phyloP scores from a whole-genome alignment of 192 early-diverging fungal genomes.

The Rhizophagus sp. region DNA sequence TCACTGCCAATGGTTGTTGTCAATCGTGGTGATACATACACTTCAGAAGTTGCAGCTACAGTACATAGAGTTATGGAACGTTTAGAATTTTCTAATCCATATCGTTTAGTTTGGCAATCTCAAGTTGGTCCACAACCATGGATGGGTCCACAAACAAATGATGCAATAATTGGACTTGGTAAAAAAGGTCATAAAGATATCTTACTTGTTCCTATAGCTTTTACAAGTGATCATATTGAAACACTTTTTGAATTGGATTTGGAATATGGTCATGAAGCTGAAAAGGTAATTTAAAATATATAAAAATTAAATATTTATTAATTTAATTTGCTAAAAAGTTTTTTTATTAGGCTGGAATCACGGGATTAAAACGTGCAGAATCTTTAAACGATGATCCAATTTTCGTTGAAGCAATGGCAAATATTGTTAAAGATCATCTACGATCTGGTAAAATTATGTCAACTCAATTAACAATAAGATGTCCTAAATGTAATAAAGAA shows the following conservation, averaged over 20 bases:
- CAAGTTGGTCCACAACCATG: conserved; percentile 92
- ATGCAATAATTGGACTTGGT: conserved; percentile 76
- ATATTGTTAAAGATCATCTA: conserved; percentile 83
- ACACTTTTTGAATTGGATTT: conserved; percentile 96
- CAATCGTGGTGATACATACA: conserved; percentile 89
- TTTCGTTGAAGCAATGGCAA: conserved; percentile 89
- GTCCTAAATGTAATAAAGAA: conserved; percentile 73
- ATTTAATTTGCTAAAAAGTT: not conserved
- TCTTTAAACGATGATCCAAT: conserved; percentile 90
- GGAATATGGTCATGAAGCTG: conserved; percentile 86
- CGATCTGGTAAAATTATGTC: conserved; percentile 41
- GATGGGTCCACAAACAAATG: conserved; percentile 88
- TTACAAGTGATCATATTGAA: conserved; percentile 96
- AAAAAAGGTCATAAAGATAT: conserved; percentile 77
- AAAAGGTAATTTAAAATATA: conserved; percentile 54
- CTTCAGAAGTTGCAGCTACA: conserved; percentile 82
- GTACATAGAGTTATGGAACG: conserved; percentile 80
- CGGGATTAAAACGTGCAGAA: conserved; percentile 83
- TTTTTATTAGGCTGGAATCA: conserved; percentile 69
- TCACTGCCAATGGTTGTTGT: conserved; percentile 93
- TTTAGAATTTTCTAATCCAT: conserved; percentile 74
- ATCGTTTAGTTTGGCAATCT: conserved; percentile 93
- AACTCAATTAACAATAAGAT: conserved; percentile 64
- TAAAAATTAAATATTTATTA: conserved; percentile 2
- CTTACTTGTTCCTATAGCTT: conserved; percentile 90